These are phyloP conservation scores for Aspergillus pseudotamarii DNA, from an alignment of 2,329 filamentous ascomycete genomes.

Conservation along the genomic window DNA sequence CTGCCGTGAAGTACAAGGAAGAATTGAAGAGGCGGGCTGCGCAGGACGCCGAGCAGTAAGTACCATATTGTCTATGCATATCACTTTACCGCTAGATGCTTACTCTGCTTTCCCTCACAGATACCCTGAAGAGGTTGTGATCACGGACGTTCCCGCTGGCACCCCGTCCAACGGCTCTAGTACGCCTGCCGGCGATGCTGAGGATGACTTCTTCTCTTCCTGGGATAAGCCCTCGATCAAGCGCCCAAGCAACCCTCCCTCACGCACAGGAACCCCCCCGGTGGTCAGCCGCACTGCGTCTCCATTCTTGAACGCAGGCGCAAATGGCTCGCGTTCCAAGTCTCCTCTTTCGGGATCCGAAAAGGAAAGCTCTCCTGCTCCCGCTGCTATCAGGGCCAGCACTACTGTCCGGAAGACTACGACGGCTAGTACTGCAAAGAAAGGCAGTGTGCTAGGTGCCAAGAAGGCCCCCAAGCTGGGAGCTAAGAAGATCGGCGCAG, in stretches of 20 bases:
- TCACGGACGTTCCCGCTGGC: slow-evolving; percentile 70
- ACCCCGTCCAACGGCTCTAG: slow-evolving; percentile 64
- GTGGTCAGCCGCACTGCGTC: slow-evolving; percentile 79
- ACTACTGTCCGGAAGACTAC: slow-evolving; percentile 79
- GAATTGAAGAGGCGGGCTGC: slow-evolving; percentile 86
- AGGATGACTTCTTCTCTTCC: slow-evolving; percentile 97
- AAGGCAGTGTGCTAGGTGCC: slow-evolving; percentile 80
- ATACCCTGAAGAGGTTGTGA: slow-evolving; percentile 80
- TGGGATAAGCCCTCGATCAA: slow-evolving; percentile 99
- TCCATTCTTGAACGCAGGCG: slow-evolving; percentile 78
- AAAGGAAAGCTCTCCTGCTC: slow-evolving; percentile 57
- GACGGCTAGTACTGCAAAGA: slow-evolving; percentile 67
- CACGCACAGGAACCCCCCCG: slow-evolving; percentile 83
- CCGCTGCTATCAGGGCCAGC: slow-evolving; percentile 71
- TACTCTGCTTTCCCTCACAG: slow-evolving; percentile 48
- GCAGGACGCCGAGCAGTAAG: slow-evolving; percentile 81
- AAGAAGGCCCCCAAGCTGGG: slow-evolving; percentile 85
- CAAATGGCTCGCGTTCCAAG: slow-evolving; percentile 72
- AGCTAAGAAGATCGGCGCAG: slow-evolving; percentile 80
- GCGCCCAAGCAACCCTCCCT: slow-evolving; percentile 89
- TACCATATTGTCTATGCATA: slow-evolving; percentile 13
- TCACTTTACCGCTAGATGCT: neutral
- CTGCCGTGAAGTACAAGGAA: slow-evolving; percentile 97
- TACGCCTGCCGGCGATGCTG: slow-evolving; percentile 78
- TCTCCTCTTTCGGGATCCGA: slow-evolving; percentile 71